phyloP scores from a whole-genome alignment of 306 rosid genomes.

The Lablab purpureus region DNA sequence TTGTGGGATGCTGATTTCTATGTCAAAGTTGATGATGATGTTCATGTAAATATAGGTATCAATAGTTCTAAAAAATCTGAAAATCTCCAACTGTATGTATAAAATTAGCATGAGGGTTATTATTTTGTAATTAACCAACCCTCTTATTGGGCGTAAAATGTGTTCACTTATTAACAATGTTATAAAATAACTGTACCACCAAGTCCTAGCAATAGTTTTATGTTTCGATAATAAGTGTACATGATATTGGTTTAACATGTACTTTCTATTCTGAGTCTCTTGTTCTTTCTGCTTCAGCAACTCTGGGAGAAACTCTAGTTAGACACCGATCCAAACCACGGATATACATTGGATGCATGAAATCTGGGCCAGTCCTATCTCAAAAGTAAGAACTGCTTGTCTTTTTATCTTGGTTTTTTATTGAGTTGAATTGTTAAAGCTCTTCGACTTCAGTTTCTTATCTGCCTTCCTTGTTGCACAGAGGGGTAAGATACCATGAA shows the following conservation, averaged over 20 bases:
- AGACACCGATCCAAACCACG: conserved; percentile 83
- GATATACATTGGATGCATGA: conserved; percentile 97
- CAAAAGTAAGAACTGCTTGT: conserved; percentile 68
- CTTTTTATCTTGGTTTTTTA: not conserved
- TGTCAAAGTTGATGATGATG: conserved; percentile 96
- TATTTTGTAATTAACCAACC: conserved; percentile 10
- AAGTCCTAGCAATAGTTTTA: conserved; percentile 19
- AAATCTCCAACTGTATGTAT: not conserved
- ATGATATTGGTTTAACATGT: not conserved
- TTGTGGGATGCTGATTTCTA: conserved; percentile 99
- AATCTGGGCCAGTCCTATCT: conserved; percentile 94
- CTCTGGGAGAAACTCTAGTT: conserved; percentile 91
- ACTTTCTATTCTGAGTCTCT: conserved; percentile 10
- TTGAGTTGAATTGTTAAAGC: conserved; percentile 11
- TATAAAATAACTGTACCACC: not conserved
- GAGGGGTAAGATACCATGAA: conserved; percentile 99
- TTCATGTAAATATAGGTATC: conserved; percentile 96
- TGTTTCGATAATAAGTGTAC: conserved; percentile 9
- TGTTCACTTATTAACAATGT: conserved; percentile 21
- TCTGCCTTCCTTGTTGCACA: conserved; percentile 47
- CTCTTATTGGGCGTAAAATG: conserved; percentile 10
- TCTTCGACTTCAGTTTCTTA: conserved; percentile 49
- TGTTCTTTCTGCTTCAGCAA: conserved; percentile 65
- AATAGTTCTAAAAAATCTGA: conserved; percentile 18
- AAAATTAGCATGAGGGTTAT: conserved; percentile 15